Conservation (phyloP, 306 rosid genomes). For the Castanea sativa region DNA sequence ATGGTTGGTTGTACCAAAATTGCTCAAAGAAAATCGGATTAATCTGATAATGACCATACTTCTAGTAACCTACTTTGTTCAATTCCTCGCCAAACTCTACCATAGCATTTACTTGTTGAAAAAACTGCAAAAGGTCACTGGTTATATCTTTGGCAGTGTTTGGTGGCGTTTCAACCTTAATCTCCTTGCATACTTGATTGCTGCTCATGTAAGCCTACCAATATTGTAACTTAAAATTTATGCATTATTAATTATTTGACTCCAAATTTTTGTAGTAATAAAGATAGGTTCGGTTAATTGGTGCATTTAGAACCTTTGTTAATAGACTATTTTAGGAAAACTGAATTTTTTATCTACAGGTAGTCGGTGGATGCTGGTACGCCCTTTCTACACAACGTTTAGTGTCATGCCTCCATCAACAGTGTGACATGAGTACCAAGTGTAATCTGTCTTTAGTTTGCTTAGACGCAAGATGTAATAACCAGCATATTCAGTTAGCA, state of each 20-base stretch:
- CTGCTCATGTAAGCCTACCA: constrained; percentile 27
- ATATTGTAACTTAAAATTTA: no score
- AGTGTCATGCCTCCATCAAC: constrained; percentile 30
- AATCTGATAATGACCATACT: constrained; percentile 21
- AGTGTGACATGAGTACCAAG: constrained; percentile 17
- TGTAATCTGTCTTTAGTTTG: constrained; percentile 26
- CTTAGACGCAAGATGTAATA: not conserved
- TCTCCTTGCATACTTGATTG: constrained; percentile 30
- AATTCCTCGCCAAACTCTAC: constrained; percentile 32
- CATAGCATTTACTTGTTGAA: constrained; percentile 31
- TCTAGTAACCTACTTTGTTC: constrained; percentile 26
- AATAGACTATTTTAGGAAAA: no score
- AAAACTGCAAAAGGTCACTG: constrained; percentile 34
- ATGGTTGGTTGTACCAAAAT: constrained; percentile 29
- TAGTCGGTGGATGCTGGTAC: constrained; percentile 32
- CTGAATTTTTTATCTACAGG: constrained; percentile 4
- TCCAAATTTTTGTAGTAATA: not conserved
- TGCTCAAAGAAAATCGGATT: constrained; percentile 22
- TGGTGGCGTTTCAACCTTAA: constrained; percentile 42
- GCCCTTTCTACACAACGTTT: constrained; percentile 33
- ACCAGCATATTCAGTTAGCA: not conserved
- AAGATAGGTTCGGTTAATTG: no score
- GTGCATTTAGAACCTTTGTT: no score
- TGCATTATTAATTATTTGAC: not conserved
- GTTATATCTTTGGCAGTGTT: constrained; percentile 37